Base-by-base conservation (phyloP, 139 green algal species). In the Chlorella sp. region DNA sequence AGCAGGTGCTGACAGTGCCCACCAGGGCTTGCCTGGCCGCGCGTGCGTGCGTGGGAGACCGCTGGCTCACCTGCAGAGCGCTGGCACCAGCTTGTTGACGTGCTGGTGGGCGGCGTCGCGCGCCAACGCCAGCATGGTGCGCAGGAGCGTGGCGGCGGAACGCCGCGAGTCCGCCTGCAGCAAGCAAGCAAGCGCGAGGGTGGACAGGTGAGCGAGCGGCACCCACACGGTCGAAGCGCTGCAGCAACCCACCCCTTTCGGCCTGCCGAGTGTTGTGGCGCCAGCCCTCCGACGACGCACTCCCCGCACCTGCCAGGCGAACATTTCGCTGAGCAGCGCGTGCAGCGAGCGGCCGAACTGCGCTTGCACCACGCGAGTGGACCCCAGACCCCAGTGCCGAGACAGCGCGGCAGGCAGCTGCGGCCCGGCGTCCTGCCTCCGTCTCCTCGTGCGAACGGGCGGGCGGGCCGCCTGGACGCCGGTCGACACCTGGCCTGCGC, bases 331-430 rank as follows among this genome's bases (percentile, higher is more conserved):
- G 29, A 55, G 32, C 49, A 90, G 75, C 2, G 82, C 74, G 1
- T 50, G 17, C 32, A 82, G 31, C 26, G 76, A 51, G 30, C 77
- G 73, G 23, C 80, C 35, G 3, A 87, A 74, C 63, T 87, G 86
- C 35, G 34, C 62, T n/a, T 80, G 76, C 20, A 85, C 80, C 63
- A 90, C 29, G 20, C 81, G 63, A 23, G 81, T 74, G 2, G 72
- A 68, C 33, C 85, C 85, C 49, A 90, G 62, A 2, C 80, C 61
- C 0, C 78, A 79, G 2, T 80, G 75, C 1, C 1, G 20, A 0
- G 26, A 35, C 32, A 88, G 81, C 0, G 85, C 78, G 0, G 71
- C 78, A 5, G 80, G 78, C 34, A 86, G 49, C 30, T 77, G 67
- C 3, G 14, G 23, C 3, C 10, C 71, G 24, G 65, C 66, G 24